Percentiles rank a stretch among this genome's conserved stretches.
phyloP scores from a whole-genome alignment of 1,284 basidiomycete species.

The Rhodotorula sp. region DNA sequence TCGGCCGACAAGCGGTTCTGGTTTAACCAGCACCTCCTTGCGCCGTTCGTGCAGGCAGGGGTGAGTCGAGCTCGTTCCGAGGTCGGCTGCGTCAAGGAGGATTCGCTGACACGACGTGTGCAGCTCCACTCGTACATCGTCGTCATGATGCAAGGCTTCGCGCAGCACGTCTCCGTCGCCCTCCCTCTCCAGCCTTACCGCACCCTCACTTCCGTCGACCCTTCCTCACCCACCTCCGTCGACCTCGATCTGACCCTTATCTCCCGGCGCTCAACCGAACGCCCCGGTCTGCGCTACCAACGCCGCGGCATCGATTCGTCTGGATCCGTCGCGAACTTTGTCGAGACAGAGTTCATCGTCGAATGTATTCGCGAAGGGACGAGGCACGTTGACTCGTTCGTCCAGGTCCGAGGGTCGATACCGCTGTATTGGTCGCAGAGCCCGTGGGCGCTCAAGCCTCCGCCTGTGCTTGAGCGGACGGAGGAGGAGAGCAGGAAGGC shows the following conservation, averaged over 20 bases:
- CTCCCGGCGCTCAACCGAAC: slow-evolving; percentile 54
- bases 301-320: slow-evolving; percentile 55
- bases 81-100: too few species aligned
- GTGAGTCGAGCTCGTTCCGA: slow-evolving; percentile 24
- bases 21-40: slow-evolving; percentile 82
- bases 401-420: slow-evolving; percentile 88
- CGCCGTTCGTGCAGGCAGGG: slow-evolving; percentile 54
- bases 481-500: slow-evolving; percentile 68
- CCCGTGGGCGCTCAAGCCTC: slow-evolving; percentile 72
- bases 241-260: slow-evolving; percentile 54
- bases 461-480: slow-evolving; percentile 76
- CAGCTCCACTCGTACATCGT: slow-evolving; percentile 73
- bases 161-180: slow-evolving; percentile 65
- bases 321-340: slow-evolving; percentile 57
- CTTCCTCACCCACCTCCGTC: slow-evolving; percentile 33
- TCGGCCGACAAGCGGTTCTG: slow-evolving; percentile 78
- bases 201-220: slow-evolving; percentile 7
- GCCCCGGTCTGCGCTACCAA: slow-evolving; percentile 57
- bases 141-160: slow-evolving; percentile 86
- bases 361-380: slow-evolving; percentile 59
- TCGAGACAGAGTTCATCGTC: slow-evolving; percentile 64
- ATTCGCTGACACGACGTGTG: slow-evolving; percentile 44
- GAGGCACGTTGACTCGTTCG: slow-evolving; percentile 76
- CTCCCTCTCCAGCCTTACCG: slow-evolving; percentile 53
- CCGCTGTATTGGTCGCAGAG: slow-evolving; percentile 45